A percentile compares a stretch with the other conserved stretches of the same genome.
Evolutionary conservation across 192 early-diverging fungal genomes (phyloP).

Genomic region (Backusella parvicylindrica): DNA sequence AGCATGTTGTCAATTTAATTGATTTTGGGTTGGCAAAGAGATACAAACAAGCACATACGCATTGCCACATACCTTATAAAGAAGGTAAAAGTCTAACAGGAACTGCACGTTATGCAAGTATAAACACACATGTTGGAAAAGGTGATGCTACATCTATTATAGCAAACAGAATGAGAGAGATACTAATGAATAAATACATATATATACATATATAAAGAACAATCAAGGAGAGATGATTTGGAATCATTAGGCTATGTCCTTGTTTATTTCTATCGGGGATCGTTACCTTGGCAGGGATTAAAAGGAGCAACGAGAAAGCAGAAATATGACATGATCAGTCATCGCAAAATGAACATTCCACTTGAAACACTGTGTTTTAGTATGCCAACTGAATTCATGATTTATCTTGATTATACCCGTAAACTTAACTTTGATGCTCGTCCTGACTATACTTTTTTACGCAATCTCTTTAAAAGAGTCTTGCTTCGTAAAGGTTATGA

Average conservation of each 20-base stretch:
- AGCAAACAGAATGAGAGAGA: not conserved
- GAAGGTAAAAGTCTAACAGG: slow-evolving; percentile 92
- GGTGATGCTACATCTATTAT: slow-evolving; percentile 33
- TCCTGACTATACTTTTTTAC: slow-evolving; percentile 88
- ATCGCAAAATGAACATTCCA: slow-evolving; percentile 87
- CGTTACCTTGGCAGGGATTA: slow-evolving; percentile 90
- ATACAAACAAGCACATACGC: slow-evolving; percentile 79
- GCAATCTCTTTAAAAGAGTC: slow-evolving; percentile 80
- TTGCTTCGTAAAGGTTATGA: slow-evolving; percentile 79
- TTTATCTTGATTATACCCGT: slow-evolving; percentile 86
- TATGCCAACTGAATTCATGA: slow-evolving; percentile 82
- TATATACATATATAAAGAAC: slow-evolving; percentile 53
- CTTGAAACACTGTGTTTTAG: slow-evolving; percentile 81
- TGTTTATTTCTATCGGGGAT: slow-evolving; percentile 90
- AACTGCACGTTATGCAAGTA: slow-evolving; percentile 87
- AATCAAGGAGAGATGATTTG: slow-evolving; percentile 89
- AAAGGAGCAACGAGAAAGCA: slow-evolving; percentile 90
- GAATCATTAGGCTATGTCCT: slow-evolving; percentile 89
- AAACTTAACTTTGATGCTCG: slow-evolving; percentile 87
- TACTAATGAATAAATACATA: not conserved
- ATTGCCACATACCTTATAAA: slow-evolving; percentile 84
- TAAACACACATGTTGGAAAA: slow-evolving; percentile 78
- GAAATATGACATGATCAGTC: slow-evolving; percentile 94
- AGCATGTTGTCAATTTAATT: slow-evolving; percentile 82
- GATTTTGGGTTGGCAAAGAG: slow-evolving; percentile 91